phyloP scores from a whole-genome alignment of 495 filamentous ascomycete species.

The Arthonia radiata region DNA sequence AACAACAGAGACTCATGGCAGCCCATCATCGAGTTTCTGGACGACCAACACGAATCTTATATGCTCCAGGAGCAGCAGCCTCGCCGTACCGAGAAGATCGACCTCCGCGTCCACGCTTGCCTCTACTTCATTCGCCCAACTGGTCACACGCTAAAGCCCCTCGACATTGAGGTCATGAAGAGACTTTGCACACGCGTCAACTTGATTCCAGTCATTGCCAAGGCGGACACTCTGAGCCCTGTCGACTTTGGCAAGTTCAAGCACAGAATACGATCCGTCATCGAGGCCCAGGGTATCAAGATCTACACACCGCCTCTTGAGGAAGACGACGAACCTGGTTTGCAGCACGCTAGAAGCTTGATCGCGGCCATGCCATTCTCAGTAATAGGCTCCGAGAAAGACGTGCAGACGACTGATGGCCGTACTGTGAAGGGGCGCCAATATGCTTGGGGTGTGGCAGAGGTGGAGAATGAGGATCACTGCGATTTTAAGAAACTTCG shows the following conservation, averaged over 20 bases:
- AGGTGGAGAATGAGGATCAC: slow-evolving; percentile 99
- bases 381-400: slow-evolving; percentile 96
- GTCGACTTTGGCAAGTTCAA: slow-evolving; percentile 80
- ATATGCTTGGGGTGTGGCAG: slow-evolving; percentile 96
- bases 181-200: slow-evolving; percentile 91
- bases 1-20: slow-evolving; percentile 99
- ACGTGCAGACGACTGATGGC: slow-evolving; percentile 84
- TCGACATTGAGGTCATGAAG: slow-evolving; percentile 99
- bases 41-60: slow-evolving; percentile 99
- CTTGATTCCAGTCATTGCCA: slow-evolving; percentile 91
- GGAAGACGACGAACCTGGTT: slow-evolving; percentile 91
- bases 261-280: slow-evolving; percentile 72
- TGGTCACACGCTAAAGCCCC: slow-evolving; percentile 90
- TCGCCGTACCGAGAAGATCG: slow-evolving; percentile 90
- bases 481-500: slow-evolving; percentile 99
- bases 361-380: slow-evolving; percentile 97
- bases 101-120: slow-evolving; percentile 94
- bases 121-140: slow-evolving; percentile 98
- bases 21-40: slow-evolving; percentile 97
- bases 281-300: slow-evolving; percentile 97
- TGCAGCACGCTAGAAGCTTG: slow-evolving; percentile 73
- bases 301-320: slow-evolving; percentile 95
- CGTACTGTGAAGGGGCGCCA: slow-evolving; percentile 96
- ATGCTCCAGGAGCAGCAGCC: slow-evolving; percentile 99
- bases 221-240: slow-evolving; percentile 92